Evolutionary conservation across 768 basidiomycete genomes (phyloP), one percentile per base, ranked within the genome.

Genomic region (Rhizopogon rudus): DNA sequence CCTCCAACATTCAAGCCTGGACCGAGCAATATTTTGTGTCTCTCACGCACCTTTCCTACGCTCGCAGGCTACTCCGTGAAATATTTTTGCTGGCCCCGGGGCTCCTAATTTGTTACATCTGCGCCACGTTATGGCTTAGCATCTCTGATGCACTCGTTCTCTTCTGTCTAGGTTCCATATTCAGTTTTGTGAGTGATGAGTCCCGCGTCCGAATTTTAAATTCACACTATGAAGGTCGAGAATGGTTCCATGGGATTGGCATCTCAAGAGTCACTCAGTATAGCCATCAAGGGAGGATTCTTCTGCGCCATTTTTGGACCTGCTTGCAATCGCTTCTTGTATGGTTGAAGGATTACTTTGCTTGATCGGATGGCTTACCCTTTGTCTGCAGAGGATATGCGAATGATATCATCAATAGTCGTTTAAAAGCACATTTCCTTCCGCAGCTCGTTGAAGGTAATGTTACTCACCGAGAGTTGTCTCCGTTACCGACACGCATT

Each of bases 391-490:
- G 60, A 53, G 58, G 22, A 54, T 57, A 44, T 53, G 67, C 53
- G 14, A 45, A 46, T n/a, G 64, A 63, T 29, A 1, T 46, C 1
- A 48, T 75, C 39, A 61, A 54, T 9, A 73, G 67, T 1, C 66
- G 68, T 42, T 62, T 78, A 2, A 71, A 74, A 44, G 64, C 67
- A 4, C 61, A 74, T 54, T 76, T 76, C 52, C 57, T 75, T 14
- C 79, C 78, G 0, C 63, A 63, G 37, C 56, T 79, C 5, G 74
- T 70, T 16, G 57, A 61, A 62, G 75, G 78, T 76, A 51, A 48
- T 6, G 5, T 6, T 44, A 40, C 3, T 44, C 35, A 4, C 17
- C 6, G 39, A 3, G 33, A 31, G 17, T 5, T 17, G 22, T 57
- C 57, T 33, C 45, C 20, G 39, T 56, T 61, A n/a, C 67, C 67